A percentile compares a stretch with the other conserved stretches of the same genome.
Conservation (phyloP, 129 eudicot genomes). For the Pulicaria dysenterica region DNA sequence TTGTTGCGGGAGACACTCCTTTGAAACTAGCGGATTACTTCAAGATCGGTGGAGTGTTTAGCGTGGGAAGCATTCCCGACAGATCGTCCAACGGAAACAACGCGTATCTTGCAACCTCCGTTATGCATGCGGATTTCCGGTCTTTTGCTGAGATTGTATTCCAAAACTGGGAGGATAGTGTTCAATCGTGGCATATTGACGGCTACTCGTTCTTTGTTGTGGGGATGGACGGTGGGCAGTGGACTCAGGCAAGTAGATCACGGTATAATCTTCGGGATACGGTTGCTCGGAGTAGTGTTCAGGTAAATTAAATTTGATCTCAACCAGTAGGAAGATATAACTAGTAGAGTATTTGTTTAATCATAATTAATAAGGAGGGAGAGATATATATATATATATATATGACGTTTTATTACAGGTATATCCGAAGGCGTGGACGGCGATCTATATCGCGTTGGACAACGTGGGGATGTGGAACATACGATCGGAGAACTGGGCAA, state of each 20-base stretch:
- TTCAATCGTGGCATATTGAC: constrained; percentile 91
- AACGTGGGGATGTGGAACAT: constrained; percentile 81
- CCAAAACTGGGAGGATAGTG: constrained; percentile 83
- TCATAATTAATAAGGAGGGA: too few relatives aligned
- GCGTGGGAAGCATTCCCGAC: constrained; percentile 77
- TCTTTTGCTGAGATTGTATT: constrained; percentile 83
- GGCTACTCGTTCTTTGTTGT: constrained; percentile 97
- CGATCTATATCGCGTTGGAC: constrained; percentile 70
- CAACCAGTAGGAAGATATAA: not conserved
- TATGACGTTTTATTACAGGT: constrained; percentile 37
- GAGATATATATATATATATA: too few relatives aligned
- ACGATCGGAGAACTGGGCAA: constrained; percentile 70
- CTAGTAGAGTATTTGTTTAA: too few relatives aligned
- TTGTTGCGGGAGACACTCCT: constrained; percentile 70
- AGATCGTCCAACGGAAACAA: constrained; percentile 48
- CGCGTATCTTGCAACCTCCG: constrained; percentile 72
- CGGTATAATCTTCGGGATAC: constrained; percentile 66
- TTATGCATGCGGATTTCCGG: constrained; percentile 82
- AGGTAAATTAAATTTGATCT: constrained; percentile 37
- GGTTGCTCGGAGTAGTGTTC: constrained; percentile 59
- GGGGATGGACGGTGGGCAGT: constrained; percentile 87
- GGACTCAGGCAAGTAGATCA: constrained; percentile 58
- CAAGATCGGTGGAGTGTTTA: constrained; percentile 80
- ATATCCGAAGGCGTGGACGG: constrained; percentile 75
- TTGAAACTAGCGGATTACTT: constrained; percentile 85